Evolutionary conservation across 768 basidiomycete genomes (phyloP).

Genomic region (Phanerochaete sordida): DNA sequence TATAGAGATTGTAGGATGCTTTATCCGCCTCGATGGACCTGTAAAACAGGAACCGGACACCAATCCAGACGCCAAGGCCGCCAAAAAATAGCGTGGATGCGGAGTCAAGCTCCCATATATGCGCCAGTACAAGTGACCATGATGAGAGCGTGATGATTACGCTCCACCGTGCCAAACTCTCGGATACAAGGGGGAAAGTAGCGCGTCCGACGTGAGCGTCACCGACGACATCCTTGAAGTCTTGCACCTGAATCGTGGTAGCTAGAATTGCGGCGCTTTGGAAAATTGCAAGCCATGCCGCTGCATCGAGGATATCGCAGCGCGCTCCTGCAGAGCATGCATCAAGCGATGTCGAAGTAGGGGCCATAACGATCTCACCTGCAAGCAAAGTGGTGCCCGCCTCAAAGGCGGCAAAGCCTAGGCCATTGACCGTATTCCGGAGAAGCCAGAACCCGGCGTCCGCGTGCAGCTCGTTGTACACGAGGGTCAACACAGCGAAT

Average conservation of each 20-base stretch:
- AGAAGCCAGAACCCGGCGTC: conserved; percentile 29
- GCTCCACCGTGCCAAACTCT: conserved; percentile 10
- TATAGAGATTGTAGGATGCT: conserved; percentile 26
- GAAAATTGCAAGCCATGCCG: conserved; percentile 17
- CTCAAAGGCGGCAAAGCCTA: conserved; percentile 36
- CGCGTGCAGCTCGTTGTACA: conserved; percentile 20
- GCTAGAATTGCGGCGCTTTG: conserved; percentile 28
- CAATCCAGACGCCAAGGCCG: conserved; percentile 16
- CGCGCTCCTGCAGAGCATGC: conserved; percentile 20
- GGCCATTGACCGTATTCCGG: conserved; percentile 32
- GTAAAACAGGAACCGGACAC: conserved; percentile 16
- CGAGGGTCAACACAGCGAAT: conserved; percentile 13
- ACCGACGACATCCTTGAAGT: conserved; percentile 10
- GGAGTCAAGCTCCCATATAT: conserved; percentile 17
- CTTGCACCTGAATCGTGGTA: conserved; percentile 35
- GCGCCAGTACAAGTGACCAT: conserved; percentile 21
- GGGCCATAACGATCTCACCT: conserved; percentile 20
- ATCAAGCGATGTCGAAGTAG: neutral
- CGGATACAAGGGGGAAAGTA: conserved; percentile 7
- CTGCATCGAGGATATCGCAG: conserved; percentile 14
- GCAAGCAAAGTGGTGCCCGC: conserved; percentile 34
- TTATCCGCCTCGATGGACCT: conserved; percentile 18
- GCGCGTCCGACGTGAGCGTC: conserved; percentile 2
- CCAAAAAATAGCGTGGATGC: conserved; percentile 7
- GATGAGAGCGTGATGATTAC: conserved; percentile 14